These are phyloP conservation scores for Xylariales sp. DNA, from an alignment of 2,329 filamentous ascomycete genomes.

Conservation along the genomic window DNA sequence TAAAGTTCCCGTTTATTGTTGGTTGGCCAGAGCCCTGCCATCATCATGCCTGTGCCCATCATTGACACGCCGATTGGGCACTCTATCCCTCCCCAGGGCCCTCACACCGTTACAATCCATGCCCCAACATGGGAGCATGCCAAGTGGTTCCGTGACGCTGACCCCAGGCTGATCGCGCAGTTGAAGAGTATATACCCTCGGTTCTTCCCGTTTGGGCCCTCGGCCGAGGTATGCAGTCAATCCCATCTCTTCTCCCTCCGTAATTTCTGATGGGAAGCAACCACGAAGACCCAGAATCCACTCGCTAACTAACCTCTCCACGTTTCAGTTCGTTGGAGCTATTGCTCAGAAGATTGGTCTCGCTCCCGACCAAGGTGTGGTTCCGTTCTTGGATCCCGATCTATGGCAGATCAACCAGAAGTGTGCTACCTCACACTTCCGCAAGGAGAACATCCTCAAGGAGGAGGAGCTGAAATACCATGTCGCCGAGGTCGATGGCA, in stretches of 20 bases:
- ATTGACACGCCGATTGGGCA: conserved; percentile 31
- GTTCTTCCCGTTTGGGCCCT: conserved; percentile 34
- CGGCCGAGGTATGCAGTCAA: conserved; percentile 31
- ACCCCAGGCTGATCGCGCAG: conserved; percentile 25
- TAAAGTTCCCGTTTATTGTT: too few species aligned
- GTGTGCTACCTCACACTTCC: conserved; percentile 28
- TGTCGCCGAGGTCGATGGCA: conserved; percentile 34
- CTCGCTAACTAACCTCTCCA: too few species aligned
- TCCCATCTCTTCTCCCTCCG: too few species aligned
- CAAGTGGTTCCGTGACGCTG: conserved; percentile 36
- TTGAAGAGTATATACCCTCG: conserved; percentile 43
- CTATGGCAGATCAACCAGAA: conserved; percentile 18
- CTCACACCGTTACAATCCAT: conserved; percentile 43
- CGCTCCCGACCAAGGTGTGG: conserved; percentile 17
- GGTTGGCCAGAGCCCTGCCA: too few species aligned
- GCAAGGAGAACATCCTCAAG: conserved; percentile 29
- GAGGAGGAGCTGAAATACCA: conserved; percentile 30
- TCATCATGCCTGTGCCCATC: too few species aligned
- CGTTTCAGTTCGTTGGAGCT: conserved; percentile 29
- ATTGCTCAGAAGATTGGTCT: conserved; percentile 27
- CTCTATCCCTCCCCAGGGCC: conserved; percentile 40
- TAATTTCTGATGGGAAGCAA: too few species aligned
- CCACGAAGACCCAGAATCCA: too few species aligned
- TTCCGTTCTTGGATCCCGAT: conserved; percentile 23
- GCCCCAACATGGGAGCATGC: conserved; percentile 36